These are phyloP conservation scores for Blastocladiella emersonii DNA, from an alignment of 371 early-diverging fungal genomes.

Conservation along the genomic window DNA sequence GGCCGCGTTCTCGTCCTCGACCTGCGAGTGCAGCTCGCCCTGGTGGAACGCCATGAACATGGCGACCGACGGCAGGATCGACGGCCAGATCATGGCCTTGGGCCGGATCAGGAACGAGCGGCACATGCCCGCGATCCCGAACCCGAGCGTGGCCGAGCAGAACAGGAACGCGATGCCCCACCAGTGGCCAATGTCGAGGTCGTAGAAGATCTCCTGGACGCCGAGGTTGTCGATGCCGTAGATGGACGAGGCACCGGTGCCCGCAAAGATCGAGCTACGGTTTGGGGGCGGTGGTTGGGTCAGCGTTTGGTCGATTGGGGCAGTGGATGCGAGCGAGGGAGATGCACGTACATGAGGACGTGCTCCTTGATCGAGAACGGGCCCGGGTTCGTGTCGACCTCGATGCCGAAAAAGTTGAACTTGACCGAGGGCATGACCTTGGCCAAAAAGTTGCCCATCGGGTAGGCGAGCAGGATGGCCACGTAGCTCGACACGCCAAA, in stretches of 20 bases:
- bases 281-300: too few species aligned
- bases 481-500: slow-evolving; percentile 40
- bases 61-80: slow-evolving; percentile 23
- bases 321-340: too few species aligned
- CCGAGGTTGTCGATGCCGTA: neutral
- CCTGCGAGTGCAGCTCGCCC: neutral
- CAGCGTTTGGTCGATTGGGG: too few species aligned
- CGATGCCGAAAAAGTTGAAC: neutral
- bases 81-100: slow-evolving; percentile 78
- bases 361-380: slow-evolving; percentile 81
- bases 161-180: slow-evolving; percentile 44
- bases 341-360: slow-evolving; percentile 49
- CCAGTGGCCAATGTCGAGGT: slow-evolving; percentile 39
- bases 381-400: slow-evolving; percentile 44
- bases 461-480: slow-evolving; percentile 46
- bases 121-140: slow-evolving; percentile 64
- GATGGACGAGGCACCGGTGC: neutral
- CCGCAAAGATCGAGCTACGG: neutral
- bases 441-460: slow-evolving; percentile 49
- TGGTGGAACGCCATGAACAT: neutral
- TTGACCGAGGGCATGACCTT: slow-evolving; percentile 24
- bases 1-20: neutral
- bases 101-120: slow-evolving; percentile 68
- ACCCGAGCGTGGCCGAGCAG: slow-evolving; percentile 58
- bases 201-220: slow-evolving; percentile 47